phyloP scores from a whole-genome alignment of 768 basidiomycete species.

The Pulveroboletus sp. region DNA sequence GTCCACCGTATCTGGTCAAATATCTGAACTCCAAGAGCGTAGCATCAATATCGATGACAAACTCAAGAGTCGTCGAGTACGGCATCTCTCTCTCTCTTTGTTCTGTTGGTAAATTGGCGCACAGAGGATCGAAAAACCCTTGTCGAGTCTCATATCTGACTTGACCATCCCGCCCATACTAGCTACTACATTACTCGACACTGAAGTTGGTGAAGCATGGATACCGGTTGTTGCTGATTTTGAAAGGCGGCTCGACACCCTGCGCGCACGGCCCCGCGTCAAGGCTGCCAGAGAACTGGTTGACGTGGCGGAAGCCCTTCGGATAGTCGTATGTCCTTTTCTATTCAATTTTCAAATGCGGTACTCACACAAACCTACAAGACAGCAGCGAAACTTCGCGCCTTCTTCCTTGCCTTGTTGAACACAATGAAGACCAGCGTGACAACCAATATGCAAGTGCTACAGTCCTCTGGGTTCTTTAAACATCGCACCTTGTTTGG shows the following conservation, averaged over 20 bases:
- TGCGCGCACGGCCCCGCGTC: conserved; percentile 72
- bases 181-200: conserved; percentile 75
- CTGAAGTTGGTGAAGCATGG: conserved; percentile 86
- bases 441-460: conserved; percentile 87
- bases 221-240: conserved; percentile 75
- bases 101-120: conserved; percentile 1
- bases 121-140: conserved; percentile 84
- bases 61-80: conserved; percentile 78
- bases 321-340: conserved; percentile 67
- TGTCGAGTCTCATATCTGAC: conserved; percentile 74
- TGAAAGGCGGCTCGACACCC: conserved; percentile 63
- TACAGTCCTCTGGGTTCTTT: conserved; percentile 82
- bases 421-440: conserved; percentile 79
- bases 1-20: conserved; percentile 92
- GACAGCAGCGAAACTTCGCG: conserved; percentile 86
- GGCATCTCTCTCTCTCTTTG: conserved; percentile 20
- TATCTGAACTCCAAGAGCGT: conserved; percentile 86
- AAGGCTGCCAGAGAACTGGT: conserved; percentile 81
- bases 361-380: conserved; percentile 28
- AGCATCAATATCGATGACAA: conserved; percentile 88
- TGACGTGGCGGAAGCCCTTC: conserved; percentile 80
- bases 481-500: conserved; percentile 79
- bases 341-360: background rate
- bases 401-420: conserved; percentile 79
- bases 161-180: conserved; percentile 80